Conservation (phyloP, 177 flowering plant species). For the Vitis hybrid region DNA sequence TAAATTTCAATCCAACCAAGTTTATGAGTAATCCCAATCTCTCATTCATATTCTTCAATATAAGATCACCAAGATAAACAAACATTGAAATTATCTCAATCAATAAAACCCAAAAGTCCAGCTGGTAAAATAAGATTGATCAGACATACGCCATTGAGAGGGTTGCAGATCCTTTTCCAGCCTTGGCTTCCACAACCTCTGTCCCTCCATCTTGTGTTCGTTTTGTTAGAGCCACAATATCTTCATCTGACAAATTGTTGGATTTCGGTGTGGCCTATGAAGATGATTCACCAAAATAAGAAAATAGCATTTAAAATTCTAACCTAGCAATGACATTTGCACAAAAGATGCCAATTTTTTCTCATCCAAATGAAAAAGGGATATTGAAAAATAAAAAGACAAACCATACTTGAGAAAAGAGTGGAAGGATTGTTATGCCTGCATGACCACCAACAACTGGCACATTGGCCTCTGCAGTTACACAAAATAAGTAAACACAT, state of each 20-base stretch:
- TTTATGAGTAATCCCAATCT: too few relatives aligned
- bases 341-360: background rate
- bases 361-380: background rate
- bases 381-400: background rate
- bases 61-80: too few relatives aligned
- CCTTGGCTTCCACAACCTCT: conserved; percentile 96
- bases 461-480: conserved; percentile 69
- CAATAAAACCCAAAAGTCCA: too few relatives aligned
- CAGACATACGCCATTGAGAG: conserved; percentile 67
- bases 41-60: too few relatives aligned
- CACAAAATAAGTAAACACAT: background rate
- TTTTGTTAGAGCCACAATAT: conserved; percentile 74
- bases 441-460: conserved; percentile 99
- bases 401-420: conserved; percentile 71
- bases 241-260: conserved; percentile 60
- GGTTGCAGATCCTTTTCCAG: conserved; percentile 99
- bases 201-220: conserved; percentile 97
- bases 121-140: too few relatives aligned
- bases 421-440: conserved; percentile 90
- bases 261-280: conserved; percentile 73
- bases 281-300: background rate
- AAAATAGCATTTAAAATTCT: background rate
- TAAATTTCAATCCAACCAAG: too few relatives aligned
- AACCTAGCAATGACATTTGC: background rate
- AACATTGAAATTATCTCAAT: too few relatives aligned